Base-by-base conservation (phyloP, 1,139 yeast species). In the Scheffersomyces stambukii region DNA sequence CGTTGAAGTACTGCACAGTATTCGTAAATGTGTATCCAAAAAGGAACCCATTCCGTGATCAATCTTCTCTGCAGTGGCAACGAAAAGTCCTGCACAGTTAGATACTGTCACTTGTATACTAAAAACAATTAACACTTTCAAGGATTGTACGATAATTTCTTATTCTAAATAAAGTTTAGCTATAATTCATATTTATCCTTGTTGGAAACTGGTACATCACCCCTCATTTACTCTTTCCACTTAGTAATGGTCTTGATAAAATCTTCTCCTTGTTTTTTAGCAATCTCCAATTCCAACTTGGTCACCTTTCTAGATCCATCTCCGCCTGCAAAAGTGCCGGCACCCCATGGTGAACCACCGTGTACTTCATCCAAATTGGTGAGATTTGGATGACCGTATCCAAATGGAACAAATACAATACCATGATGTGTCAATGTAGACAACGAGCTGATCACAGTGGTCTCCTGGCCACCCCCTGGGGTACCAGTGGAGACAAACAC, bases 331-430 rank as follows among this genome's bases (percentile, higher is more conserved):
- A 49, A 54, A 28, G 63, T 45, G 33, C 69, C 69, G 21, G 68
- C 64, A 38, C 68, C 69, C 60, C 64, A 61, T 25, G 68, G 63
- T 28, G 65, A 58, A 18, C 62, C 57, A 33, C 69, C 69, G 41
- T 58, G 67, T 29, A 52, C 46, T 45, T 60, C 64, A 3, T 51
- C 53, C 34, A 58, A 35, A 42, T 46, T 46, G 33, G 59, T 38
- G 35, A 57, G 35, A 27, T 45, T 48, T 13, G 55, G 50, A 42
- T 51, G 49, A 15, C 52, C 48, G 48, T 60, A 60, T 33, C 68
- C 68, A 41, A 61, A 54, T 29, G 68, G 67, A 27, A 59, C 54
- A 41, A 33, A 61, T 37, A 53, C 43, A 40, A 61, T 57, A 38
- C 68, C 67, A 41, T 60, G 66, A 47, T 60, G 66, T 21, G 48